A percentile compares a stretch with the other conserved stretches of the same genome.
Evolutionary conservation across 768 basidiomycete genomes (phyloP).

Genomic region (Tephrocybe rancida): DNA sequence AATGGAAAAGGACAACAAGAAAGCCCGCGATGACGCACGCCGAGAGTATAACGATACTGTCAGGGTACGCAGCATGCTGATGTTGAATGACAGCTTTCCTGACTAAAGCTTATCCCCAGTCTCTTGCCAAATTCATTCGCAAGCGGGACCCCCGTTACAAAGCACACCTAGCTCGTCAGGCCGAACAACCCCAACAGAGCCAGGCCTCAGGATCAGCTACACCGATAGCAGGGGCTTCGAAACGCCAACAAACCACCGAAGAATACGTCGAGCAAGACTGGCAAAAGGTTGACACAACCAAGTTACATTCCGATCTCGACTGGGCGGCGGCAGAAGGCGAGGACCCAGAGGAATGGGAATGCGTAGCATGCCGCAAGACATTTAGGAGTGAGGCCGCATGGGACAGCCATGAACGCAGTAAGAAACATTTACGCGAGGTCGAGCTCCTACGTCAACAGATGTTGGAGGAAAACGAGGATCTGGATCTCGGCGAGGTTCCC

Average conservation of each 20-base stretch:
- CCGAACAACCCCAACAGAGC: conserved; percentile 28
- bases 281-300: conserved; percentile 63
- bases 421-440: conserved; percentile 90
- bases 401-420: conserved; percentile 95
- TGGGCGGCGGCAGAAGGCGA: conserved; percentile 76
- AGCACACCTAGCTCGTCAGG: conserved; percentile 55
- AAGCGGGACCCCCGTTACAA: conserved; percentile 93
- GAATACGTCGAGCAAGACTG: conserved; percentile 86
- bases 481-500: conserved; percentile 38
- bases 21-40: conserved; percentile 82
- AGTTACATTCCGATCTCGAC: conserved; percentile 63
- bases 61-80: conserved; percentile 51
- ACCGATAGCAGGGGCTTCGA: conserved; percentile 25
- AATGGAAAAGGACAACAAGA: conserved; percentile 97
- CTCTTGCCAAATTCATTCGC: conserved; percentile 71
- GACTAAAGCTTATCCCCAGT: conserved; percentile 38
- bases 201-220: conserved; percentile 33
- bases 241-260: conserved; percentile 33
- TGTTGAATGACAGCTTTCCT: conserved; percentile 2
- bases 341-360: conserved; percentile 86
- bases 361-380: conserved; percentile 89
- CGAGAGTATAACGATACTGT: conserved; percentile 94
- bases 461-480: conserved; percentile 67
- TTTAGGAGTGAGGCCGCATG: conserved; percentile 94
- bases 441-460: conserved; percentile 79